Base-by-base conservation (phyloP, 495 filamentous ascomycete species). In the Penicillium longicatenatum region DNA sequence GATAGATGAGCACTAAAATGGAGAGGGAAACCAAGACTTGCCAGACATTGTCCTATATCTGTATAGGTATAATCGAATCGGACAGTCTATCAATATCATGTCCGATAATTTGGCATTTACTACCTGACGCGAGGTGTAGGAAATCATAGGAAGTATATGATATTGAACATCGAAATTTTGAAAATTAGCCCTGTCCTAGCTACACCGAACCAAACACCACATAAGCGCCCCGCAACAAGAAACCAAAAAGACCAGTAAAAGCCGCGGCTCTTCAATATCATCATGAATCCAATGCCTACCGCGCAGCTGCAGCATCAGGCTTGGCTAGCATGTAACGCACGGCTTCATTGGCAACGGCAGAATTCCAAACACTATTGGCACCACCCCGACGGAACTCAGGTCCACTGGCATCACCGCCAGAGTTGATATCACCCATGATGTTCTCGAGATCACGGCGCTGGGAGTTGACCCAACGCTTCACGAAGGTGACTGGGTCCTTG, bases 391-490 rank as follows among this genome's bases (percentile, higher is more conserved):
- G 75, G 71, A 85, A 87, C 67, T 85, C 86, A 19, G 80, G 79
- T 31, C 80, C 82, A 42, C 71, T 79, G 20, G 71, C 78, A 65
- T 84, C 82, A 9, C 84, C 87, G 45, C 84, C 87, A 8, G 86
- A 86, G 24, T 86, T 78, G 4, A 84, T 84, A 72, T 97, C 95
- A 33, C 94, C 94, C 46, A 93, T 73, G 42, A 98, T 86, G 10
- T 93, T 85, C 69, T 97, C 93, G 50, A 98, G 77, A 73, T 98
- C 94, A 47, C 94, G 75, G 66, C 88, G 89, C 79, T 98, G 94
- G 7, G 85, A 90, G 63, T 85, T 88, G 55, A 95, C 78, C 94
- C 93, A 98, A 61, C 85, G 81, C 51, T 82, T 82, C 31, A 96
- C 78, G 63, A 98, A 97, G 3, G 75, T 82, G 6, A 86, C 91